phyloP scores from a whole-genome alignment of 345 rosid genomes.

The Linum tenue region DNA sequence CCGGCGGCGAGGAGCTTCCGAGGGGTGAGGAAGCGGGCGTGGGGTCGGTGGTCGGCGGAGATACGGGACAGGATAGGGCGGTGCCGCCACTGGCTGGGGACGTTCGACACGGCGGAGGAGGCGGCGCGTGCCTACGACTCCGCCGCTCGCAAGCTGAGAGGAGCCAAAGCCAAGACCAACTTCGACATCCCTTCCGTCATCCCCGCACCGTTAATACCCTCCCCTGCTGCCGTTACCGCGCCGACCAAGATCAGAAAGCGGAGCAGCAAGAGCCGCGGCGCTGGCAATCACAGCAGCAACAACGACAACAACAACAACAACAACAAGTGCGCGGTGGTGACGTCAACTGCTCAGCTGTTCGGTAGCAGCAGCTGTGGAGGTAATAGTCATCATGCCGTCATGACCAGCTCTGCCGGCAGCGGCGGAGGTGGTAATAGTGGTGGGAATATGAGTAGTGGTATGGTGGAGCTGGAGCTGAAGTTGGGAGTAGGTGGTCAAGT shows the following conservation, averaged over 20 bases:
- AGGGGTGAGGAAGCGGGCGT: conserved; percentile 92
- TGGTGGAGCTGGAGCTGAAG: conserved; percentile 45
- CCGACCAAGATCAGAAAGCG: conserved; percentile 19
- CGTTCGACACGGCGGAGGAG: conserved; percentile 91
- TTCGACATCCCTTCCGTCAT: conserved; percentile 44
- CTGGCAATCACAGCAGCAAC: conserved; percentile 13
- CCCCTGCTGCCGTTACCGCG: conserved; percentile 18
- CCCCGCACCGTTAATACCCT: conserved; percentile 14
- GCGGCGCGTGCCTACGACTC: conserved; percentile 92
- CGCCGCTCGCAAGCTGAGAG: conserved; percentile 78
- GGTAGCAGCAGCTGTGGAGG: conserved; percentile 10
- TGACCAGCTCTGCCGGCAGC: neutral
- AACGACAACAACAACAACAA: too few species aligned
- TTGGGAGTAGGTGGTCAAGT: conserved; percentile 16
- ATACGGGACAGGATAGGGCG: conserved; percentile 81
- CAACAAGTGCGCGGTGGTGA: conserved; percentile 54
- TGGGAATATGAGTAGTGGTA: neutral
- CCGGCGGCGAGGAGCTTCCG: conserved; percentile 47
- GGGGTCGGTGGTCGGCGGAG: conserved; percentile 99
- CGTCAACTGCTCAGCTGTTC: conserved; percentile 57
- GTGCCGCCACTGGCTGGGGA: conserved; percentile 96
- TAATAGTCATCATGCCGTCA: too few species aligned
- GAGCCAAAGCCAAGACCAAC: conserved; percentile 80
- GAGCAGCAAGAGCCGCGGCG: conserved; percentile 19
- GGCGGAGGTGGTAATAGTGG: conserved; percentile 10